Evolutionary conservation across 169 alveolate species (phyloP), one percentile per base, ranked within the genome.

Genomic region (Blepharisma undulans): DNA sequence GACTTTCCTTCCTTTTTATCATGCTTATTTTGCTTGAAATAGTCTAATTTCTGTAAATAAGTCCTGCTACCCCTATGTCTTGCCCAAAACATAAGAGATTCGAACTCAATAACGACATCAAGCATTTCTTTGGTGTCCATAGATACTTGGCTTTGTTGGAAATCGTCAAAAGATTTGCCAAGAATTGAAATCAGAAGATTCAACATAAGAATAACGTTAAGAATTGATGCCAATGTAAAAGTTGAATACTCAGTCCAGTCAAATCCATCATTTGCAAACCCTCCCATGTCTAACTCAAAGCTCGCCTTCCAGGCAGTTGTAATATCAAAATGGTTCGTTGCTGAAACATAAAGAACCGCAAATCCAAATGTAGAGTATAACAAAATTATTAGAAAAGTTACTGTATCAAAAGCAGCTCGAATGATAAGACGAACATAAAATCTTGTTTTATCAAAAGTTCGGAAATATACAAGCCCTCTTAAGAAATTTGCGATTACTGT

Each of bases 361-460:
- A 84, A 84, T 21, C 77, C 89, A 22, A 84, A n/a, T n/a, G 89
- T 84, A 3, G 89, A 25, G 34, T 84, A 84, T 4, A 32, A 29
- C 32, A 84, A 60, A 84, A 84, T 84, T 18, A 60, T 22, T 84
- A 84, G 60, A 29, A 84, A 84, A 22, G 72, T 32, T n/a, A n/a
- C 29, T 22, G 77, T 36, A 8, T 84, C 89, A 32, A 19, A 25
- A 19, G 36, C 36, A 29, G 84, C 72, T 36, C 74, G 60, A 10
- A 36, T 71, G 29, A 86, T 66, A 32, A 86, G 25, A 0, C 71
- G 2, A 14, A 86, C 72, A 27, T 71, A 72, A 86, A 71, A 86
- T 72, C 91, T 86, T 66, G 91, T 86, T n/a, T 33, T 72, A 8
- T 86, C 91, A 86, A 86, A 86, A 34, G 84, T 36, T 71, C 84